Conservation (phyloP, 306 rosid species). For the Mimosa pudica region DNA sequence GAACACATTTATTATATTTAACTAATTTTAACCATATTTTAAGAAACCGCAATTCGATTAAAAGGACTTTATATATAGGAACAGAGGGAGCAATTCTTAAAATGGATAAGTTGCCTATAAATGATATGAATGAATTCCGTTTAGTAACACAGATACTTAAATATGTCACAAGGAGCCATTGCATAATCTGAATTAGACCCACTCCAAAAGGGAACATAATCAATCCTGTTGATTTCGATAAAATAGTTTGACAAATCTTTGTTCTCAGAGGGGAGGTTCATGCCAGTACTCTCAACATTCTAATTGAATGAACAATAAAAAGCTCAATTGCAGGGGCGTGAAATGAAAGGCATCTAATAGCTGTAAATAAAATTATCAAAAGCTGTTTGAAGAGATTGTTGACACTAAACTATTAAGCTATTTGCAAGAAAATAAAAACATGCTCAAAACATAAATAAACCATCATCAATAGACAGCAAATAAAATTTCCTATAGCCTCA, state of each 20-base stretch:
- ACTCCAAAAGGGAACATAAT: constrained; percentile 8
- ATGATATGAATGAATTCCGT: constrained; percentile 22
- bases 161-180: not conserved
- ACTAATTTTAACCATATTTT: too few species aligned
- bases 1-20: too few species aligned
- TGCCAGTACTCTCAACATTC: constrained; percentile 14
- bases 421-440: not conserved
- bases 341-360: not conserved
- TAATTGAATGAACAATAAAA: constrained; percentile 10
- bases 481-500: constrained; percentile 14
- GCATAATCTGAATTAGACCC: constrained; percentile 13
- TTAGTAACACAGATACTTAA: not conserved
- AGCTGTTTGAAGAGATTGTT: not conserved
- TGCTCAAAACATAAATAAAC: not conserved
- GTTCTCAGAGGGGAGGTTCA: not conserved
- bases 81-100: not conserved
- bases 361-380: constrained; percentile 17
- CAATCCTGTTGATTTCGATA: constrained; percentile 25
- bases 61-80: too few species aligned
- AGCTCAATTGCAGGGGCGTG: not conserved
- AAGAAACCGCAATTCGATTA: too few species aligned
- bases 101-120: constrained; percentile 10
- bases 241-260: not conserved
- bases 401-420: not conserved
- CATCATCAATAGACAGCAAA: constrained; percentile 8